Evolutionary conservation across 495 filamentous ascomycete species (phyloP).

Genomic region (Patellaria atrata): DNA sequence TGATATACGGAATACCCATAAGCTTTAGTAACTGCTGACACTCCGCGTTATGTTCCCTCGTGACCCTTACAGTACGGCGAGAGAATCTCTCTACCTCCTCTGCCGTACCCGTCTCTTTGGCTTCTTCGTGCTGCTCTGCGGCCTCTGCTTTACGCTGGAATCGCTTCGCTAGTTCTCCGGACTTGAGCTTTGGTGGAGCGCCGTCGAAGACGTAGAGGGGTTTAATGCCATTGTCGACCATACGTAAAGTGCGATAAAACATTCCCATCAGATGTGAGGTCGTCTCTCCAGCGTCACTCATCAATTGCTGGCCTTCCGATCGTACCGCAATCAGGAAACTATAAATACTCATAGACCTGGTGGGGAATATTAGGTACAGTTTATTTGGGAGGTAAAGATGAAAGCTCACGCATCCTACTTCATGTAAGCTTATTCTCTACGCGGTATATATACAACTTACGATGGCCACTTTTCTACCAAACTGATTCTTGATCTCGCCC

Average conservation of each 20-base stretch:
- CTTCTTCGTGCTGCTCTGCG: slow-evolving; percentile 75
- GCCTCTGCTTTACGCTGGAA: slow-evolving; percentile 84
- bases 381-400: slow-evolving; percentile 5
- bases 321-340: slow-evolving; percentile 95
- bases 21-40: slow-evolving; percentile 79
- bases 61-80: slow-evolving; percentile 87
- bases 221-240: slow-evolving; percentile 98
- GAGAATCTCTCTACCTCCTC: slow-evolving; percentile 98
- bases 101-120: slow-evolving; percentile 91
- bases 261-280: slow-evolving; percentile 98
- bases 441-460: slow-evolving; percentile 36
- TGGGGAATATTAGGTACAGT: slow-evolving; percentile 18
- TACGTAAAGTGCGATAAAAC: slow-evolving; percentile 96
- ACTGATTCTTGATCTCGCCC: slow-evolving; percentile 96
- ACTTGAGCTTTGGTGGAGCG: slow-evolving; percentile 90
- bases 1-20: slow-evolving; percentile 92
- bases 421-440: slow-evolving; percentile 1
- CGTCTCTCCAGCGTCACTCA: slow-evolving; percentile 82
- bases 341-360: slow-evolving; percentile 96
- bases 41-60: slow-evolving; percentile 86
- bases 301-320: slow-evolving; percentile 90
- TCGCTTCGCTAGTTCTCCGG: slow-evolving; percentile 86
- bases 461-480: slow-evolving; percentile 93
- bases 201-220: slow-evolving; percentile 97
- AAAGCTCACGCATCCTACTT: slow-evolving; percentile 72